phyloP scores from a whole-genome alignment of 2,329 filamentous ascomycete species.

The Cladorrhinum sp. region DNA sequence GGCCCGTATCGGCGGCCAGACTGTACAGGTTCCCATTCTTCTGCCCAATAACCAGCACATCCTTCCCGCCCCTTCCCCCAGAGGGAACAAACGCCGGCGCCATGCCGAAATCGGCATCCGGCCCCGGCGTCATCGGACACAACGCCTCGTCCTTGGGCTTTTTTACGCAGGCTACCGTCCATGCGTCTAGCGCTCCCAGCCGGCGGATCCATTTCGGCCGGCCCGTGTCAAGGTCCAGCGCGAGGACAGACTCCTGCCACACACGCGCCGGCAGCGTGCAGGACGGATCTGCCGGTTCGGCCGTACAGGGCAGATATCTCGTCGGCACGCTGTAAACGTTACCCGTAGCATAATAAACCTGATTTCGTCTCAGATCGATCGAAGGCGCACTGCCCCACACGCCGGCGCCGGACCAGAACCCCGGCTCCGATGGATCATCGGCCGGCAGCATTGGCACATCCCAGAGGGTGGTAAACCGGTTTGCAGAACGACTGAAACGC shows the following conservation, averaged over 20 bases:
- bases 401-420: conserved; percentile 28
- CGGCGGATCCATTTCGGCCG: conserved; percentile 29
- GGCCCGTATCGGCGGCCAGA: conserved; percentile 28
- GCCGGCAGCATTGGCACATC: neutral
- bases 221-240: conserved; percentile 27
- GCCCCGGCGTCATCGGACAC: conserved; percentile 19
- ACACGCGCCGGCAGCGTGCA: conserved; percentile 28
- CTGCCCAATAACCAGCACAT: conserved; percentile 31
- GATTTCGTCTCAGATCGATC: conserved; percentile 28
- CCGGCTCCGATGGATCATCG: conserved; percentile 2
- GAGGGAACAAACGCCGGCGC: conserved; percentile 32
- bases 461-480: neutral
- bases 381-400: conserved; percentile 34
- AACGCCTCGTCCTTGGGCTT: too few species aligned
- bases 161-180: conserved; percentile 21
- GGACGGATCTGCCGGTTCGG: conserved; percentile 19
- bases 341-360: conserved; percentile 33
- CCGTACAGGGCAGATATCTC: conserved; percentile 24
- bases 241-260: conserved; percentile 30
- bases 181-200: conserved; percentile 26
- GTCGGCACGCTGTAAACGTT: conserved; percentile 31
- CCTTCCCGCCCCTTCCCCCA: conserved; percentile 18
- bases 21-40: conserved; percentile 33
- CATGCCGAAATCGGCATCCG: conserved; percentile 28
- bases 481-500: conserved; percentile 9